Base-by-base conservation (phyloP, 164 flowering plant species). In the Protea cynaroides region DNA sequence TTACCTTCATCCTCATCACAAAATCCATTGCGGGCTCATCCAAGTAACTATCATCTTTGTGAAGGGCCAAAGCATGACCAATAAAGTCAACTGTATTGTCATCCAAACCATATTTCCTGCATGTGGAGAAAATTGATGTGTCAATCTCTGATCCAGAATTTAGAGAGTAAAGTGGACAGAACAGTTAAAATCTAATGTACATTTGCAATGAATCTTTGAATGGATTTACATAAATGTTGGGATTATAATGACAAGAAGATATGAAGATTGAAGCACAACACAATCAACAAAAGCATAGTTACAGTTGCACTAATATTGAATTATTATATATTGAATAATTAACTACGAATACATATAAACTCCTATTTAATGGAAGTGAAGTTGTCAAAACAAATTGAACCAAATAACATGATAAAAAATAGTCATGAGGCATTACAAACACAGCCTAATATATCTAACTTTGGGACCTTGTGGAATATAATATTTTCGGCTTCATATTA, bases 31-130 rank as follows among this genome's bases (percentile, higher is more conserved):
- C 97, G 49, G 96, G 97, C 74, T 83, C 75, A 72, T 85, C 92
- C 83, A 89, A 76, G 79, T 91, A 94, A 63, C 62, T 70, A 62
- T 94, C 97, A 73, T 86, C 82, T 25, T 52, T 65, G 54, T 88
- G 88, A 29, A 94, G 94, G 12, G 99, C 97, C 81, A 91, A 74
- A 18, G 99, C 96, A 74, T 94, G 99, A 34, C 99, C 99, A 63
- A 94, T 91, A 65, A 94, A 91, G 71, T 91, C 99, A 57, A 88
- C 69, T 10, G 97, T 94, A 62, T 91, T 82, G 65, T 88, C 99
- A 64, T 94, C 97, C 49, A 94, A 79, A 29, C 94, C 97, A 75
- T 91, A 94, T 68, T 88, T 94, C 57, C 97, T 94, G 71, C 76
- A 77, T 25, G 25, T 65, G 69, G 61, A 18, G 57, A 43, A 49